Evolutionary conservation across 169 alveolate genomes (phyloP).

Genomic region (Babesia divergens): DNA sequence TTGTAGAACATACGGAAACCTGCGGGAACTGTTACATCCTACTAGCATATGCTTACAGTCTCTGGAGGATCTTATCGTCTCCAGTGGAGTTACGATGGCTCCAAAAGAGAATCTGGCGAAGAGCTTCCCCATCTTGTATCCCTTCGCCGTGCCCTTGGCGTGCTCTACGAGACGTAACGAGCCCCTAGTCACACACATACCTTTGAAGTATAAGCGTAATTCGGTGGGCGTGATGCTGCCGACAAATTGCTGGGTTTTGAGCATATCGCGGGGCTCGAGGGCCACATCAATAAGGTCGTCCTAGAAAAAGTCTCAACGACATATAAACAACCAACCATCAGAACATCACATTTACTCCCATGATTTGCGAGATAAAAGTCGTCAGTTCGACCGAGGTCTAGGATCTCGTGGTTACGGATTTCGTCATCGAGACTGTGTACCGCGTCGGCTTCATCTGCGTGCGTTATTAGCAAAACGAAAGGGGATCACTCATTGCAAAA

Average conservation of each 20-base stretch:
- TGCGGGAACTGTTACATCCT: not conserved
- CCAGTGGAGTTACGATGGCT: slow-evolving; percentile 55
- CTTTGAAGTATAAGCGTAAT: slow-evolving; percentile 23
- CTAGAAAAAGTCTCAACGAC: not conserved
- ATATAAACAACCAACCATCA: not conserved
- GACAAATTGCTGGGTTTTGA: slow-evolving; percentile 50
- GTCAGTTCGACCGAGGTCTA: slow-evolving; percentile 32
- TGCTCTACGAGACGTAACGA: not conserved
- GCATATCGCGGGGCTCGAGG: slow-evolving; percentile 55
- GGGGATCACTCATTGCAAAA: not conserved
- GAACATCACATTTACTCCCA: slow-evolving; percentile 25
- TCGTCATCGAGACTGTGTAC: slow-evolving; percentile 53
- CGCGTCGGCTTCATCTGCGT: slow-evolving; percentile 30
- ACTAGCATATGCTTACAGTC: slow-evolving; percentile 7
- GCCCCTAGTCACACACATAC: not conserved
- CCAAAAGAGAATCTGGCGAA: slow-evolving; percentile 49
- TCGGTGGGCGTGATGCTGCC: slow-evolving; percentile 47
- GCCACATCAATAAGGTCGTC: slow-evolving; percentile 59
- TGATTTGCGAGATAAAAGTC: slow-evolving; percentile 15
- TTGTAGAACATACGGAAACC: slow-evolving; percentile 56
- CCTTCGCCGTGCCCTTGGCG: not conserved
- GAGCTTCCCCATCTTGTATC: slow-evolving; percentile 38
- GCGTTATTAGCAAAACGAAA: not conserved
- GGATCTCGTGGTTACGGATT: slow-evolving; percentile 39
- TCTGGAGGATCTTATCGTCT: slow-evolving; percentile 38